Conservation (phyloP, 345 rosid genomes). For the Trapa incisa region DNA sequence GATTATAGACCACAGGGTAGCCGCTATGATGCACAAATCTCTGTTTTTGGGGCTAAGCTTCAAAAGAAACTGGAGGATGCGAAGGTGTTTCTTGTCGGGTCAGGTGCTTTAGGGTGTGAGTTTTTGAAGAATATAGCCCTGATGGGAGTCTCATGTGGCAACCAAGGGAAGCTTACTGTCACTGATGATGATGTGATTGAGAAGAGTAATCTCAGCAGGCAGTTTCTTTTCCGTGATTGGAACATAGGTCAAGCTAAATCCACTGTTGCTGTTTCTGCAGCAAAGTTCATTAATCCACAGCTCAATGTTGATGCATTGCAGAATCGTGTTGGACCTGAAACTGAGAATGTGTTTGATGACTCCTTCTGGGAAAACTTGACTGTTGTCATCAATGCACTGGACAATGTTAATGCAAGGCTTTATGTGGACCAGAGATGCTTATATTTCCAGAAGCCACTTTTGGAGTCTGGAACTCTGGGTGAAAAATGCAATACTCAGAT, state of each 20-base stretch:
- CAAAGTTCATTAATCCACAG: constrained; percentile 54
- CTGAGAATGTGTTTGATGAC: constrained; percentile 87
- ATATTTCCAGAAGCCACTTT: constrained; percentile 97
- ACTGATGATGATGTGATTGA: constrained; percentile 99
- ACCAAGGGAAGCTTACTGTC: constrained; percentile 66
- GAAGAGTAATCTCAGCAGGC: constrained; percentile 98
- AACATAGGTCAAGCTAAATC: constrained; percentile 99
- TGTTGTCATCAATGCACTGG: constrained; percentile 78
- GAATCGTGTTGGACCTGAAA: constrained; percentile 90
- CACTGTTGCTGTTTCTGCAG: constrained; percentile 95
- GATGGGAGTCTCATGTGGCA: constrained; percentile 92
- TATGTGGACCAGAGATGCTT: constrained; percentile 96
- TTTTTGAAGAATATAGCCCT: constrained; percentile 86
- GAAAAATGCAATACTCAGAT: constrained; percentile 96
- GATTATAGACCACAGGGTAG: constrained; percentile 61
- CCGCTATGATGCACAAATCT: constrained; percentile 95
- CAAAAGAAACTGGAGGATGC: constrained; percentile 95
- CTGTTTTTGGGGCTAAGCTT: constrained; percentile 87
- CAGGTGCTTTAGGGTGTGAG: constrained; percentile 99
- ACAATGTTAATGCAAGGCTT: constrained; percentile 91
- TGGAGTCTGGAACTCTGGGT: constrained; percentile 98
- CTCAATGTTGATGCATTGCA: constrained; percentile 82
- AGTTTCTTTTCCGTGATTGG: constrained; percentile 97
- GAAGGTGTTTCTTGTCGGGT: constrained; percentile 65
- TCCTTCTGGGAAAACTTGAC: constrained; percentile 83